A percentile compares a stretch with the other conserved stretches of the same genome.
Conservation (phyloP, 176 grass and related monocot genomes). For the Puccinellia tenuiflora region DNA sequence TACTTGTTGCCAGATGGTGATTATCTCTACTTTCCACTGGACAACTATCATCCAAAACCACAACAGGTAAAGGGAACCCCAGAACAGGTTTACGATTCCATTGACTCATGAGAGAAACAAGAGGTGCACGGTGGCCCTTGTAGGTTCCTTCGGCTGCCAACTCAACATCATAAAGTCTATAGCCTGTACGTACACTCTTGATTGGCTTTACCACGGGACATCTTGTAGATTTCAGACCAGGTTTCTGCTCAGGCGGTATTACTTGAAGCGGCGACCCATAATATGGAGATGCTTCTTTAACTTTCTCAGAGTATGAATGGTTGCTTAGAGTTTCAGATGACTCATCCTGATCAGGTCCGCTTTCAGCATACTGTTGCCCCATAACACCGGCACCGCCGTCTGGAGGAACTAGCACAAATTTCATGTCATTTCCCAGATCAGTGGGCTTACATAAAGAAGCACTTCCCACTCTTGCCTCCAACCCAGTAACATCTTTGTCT, state of each 20-base stretch:
- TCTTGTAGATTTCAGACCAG: conserved; percentile 23
- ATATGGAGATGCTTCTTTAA: conserved; percentile 13
- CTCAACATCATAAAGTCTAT: conserved; percentile 66
- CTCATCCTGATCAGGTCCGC: conserved; percentile 24
- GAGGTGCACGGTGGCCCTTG: conserved; percentile 59
- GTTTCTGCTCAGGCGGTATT: conserved; percentile 32
- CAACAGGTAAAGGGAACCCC: conserved; percentile 60
- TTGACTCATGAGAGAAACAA: conserved; percentile 95
- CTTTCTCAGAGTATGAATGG: conserved; percentile 42
- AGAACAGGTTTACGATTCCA: conserved; percentile 84
- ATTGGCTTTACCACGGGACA: conserved; percentile 40
- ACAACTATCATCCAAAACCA: conserved; percentile 58
- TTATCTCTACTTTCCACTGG: conserved; percentile 33
- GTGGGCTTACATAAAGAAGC: conserved; percentile 26
- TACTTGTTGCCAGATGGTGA: conserved; percentile 28
- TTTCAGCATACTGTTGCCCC: conserved; percentile 17
- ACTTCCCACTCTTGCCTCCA: conserved; percentile 19
- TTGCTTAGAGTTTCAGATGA: conserved; percentile 48
- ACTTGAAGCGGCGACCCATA: conserved; percentile 32
- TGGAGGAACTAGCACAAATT: conserved; percentile 6
- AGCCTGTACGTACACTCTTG: conserved; percentile 46
- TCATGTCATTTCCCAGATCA: conserved; percentile 25
- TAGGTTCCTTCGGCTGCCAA: conserved; percentile 69
- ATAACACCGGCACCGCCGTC: background rate
- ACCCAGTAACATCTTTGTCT: conserved; percentile 11